Conservation (phyloP, 768 basidiomycete genomes). For the Calocybe cyanea region DNA sequence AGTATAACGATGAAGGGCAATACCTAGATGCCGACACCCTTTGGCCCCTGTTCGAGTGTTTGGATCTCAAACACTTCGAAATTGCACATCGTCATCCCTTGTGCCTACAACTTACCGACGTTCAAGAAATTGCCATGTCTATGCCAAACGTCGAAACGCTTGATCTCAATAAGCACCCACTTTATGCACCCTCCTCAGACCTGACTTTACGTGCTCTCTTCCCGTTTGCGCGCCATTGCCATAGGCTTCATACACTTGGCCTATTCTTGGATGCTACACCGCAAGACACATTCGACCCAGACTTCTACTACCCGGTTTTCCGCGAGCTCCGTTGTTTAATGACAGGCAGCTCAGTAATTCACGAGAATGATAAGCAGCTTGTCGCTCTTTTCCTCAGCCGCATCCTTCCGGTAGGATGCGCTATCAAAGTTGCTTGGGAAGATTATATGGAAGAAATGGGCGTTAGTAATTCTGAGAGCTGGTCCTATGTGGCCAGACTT, state of each 20-base stretch:
- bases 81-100: constrained; percentile 36
- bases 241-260: constrained; percentile 35
- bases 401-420: too few relatives aligned
- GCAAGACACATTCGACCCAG: constrained; percentile 18
- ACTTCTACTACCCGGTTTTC: constrained; percentile 23
- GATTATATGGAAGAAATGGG: too few relatives aligned
- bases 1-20: constrained; percentile 16
- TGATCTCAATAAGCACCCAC: constrained; percentile 45
- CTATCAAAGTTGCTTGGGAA: too few relatives aligned
- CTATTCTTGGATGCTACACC: constrained; percentile 35
- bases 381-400: constrained; percentile 53
- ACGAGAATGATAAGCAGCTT: constrained; percentile 34
- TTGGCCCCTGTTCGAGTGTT: constrained; percentile 30
- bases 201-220: constrained; percentile 37
- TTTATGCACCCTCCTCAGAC: constrained; percentile 21
- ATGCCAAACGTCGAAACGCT: constrained; percentile 44
- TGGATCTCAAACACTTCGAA: constrained; percentile 31
- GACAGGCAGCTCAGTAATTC: constrained; percentile 49
- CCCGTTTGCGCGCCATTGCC: constrained; percentile 38
- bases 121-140: constrained; percentile 39
- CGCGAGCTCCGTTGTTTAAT: constrained; percentile 31
- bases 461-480: too few relatives aligned
- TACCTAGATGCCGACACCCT: constrained; percentile 29
- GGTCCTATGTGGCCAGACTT: too few relatives aligned
- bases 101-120: constrained; percentile 33